Evolutionary conservation across 2,329 filamentous ascomycete species (phyloP).

Genomic region (Fusarium protoensiforme): DNA sequence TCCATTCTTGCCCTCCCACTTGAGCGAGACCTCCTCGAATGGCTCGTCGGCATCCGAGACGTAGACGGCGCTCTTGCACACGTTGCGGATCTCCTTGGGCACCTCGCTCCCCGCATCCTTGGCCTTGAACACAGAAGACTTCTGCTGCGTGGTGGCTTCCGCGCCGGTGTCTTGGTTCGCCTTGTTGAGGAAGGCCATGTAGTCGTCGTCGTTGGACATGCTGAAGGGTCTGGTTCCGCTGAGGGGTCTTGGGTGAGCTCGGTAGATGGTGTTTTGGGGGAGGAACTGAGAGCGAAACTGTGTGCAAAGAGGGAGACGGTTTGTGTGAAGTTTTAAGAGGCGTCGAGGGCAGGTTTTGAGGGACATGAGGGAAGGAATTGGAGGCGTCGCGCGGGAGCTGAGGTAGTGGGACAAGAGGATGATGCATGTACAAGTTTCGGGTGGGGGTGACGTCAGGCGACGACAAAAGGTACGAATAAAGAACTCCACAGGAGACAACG

Average conservation of each 20-base stretch:
- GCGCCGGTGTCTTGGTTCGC: constrained; percentile 77
- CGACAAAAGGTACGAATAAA: neutral
- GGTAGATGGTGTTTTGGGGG: neutral
- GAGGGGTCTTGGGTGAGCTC: constrained; percentile 25
- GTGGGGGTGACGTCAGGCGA: constrained; percentile 48
- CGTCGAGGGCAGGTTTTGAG: constrained; percentile 15
- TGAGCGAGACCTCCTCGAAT: constrained; percentile 80
- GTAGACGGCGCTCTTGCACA: constrained; percentile 71
- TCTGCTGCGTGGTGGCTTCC: constrained; percentile 33
- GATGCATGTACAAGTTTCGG: constrained; percentile 30
- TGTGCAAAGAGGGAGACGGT: neutral
- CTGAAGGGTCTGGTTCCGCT: constrained; percentile 39
- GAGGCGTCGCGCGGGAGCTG: neutral
- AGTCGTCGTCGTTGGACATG: constrained; percentile 84
- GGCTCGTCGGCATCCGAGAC: constrained; percentile 86
- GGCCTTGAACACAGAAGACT: constrained; percentile 58
- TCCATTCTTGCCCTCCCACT: constrained; percentile 63
- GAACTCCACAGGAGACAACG: neutral
- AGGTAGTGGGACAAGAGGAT: constrained; percentile 26
- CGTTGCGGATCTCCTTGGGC: constrained; percentile 66
- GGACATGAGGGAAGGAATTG: constrained; percentile 33
- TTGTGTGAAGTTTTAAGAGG: constrained; percentile 5
- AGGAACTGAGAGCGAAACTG: neutral
- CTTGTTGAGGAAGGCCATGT: constrained; percentile 87
- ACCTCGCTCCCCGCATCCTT: constrained; percentile 66